Base-by-base conservation (phyloP, 2,329 filamentous ascomycete genomes). In the Bipolaris oryzae region DNA sequence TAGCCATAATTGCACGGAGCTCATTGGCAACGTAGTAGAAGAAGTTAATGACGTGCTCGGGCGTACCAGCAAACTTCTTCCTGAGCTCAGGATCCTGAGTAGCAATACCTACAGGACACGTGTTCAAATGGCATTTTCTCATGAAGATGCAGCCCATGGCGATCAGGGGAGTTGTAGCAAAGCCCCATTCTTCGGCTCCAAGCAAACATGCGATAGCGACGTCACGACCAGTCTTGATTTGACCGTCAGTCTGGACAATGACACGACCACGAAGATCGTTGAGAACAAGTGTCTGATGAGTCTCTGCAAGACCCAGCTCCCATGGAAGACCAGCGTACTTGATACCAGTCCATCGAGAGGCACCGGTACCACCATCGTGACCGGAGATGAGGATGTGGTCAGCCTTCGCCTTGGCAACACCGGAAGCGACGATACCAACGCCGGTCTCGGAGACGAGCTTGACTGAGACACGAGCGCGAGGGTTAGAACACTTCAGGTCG, bases 1-100 rank as follows among this genome's bases (percentile, higher is more conserved):
- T 92, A 48, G 94, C 93, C 94, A 98, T 97, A 78, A 98, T 96
- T 34, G 93, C 92, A 74, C 94, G 89, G 56, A 98, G 86, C 81
- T 98, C 94, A 73, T 98, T 98, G 67, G 94, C 90, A 50, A 98
- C 85, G 72, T 97, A 98, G 81, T 97, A 98, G 81, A 96, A 96
- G 83, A 97, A 97, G 84, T 97, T 98, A 78, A 98, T 97, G 55
- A 96, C 93, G 69, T 97, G 92, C 80, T 98, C 94, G 10, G 94
- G 93, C 1, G 91, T 93, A 60, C 94, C 94, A 66, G 88, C 83
- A 78, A 98, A 97, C 80, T 97, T 98, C 84, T 93, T 90, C 58
- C 94, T 87, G 2, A 98, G 84, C 74, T 94, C 90, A n/a, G 92
- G 92, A 69, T 97, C 93, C 74, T 98, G 94, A 0, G 93, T 96